phyloP scores from a whole-genome alignment of 495 filamentous ascomycete species.

The Podospora fimiseda region DNA sequence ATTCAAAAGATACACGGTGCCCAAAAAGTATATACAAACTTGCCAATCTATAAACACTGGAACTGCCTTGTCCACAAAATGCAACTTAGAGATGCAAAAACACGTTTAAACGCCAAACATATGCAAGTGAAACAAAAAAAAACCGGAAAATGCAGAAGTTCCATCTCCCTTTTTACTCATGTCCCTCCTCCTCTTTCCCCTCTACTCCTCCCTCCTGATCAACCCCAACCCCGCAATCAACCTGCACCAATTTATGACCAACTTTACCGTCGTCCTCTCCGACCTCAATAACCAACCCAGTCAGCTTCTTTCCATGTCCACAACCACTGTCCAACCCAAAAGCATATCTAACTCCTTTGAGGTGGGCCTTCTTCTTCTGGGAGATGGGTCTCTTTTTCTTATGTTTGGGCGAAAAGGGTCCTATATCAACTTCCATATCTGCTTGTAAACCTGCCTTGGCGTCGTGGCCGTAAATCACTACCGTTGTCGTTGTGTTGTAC shows the following conservation, averaged over 20 bases:
- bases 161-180: not conserved
- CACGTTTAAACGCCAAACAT: no score
- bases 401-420: conserved; percentile 22
- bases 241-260: conserved; percentile 24
- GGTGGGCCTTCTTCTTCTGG: no score
- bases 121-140: no score
- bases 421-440: conserved; percentile 18
- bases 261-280: conserved; percentile 18
- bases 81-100: no score
- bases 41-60: no score
- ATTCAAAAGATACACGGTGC: no score
- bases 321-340: conserved; percentile 84
- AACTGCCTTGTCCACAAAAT: no score
- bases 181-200: not conserved
- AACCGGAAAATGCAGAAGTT: not conserved
- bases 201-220: not conserved
- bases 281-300: conserved; percentile 69
- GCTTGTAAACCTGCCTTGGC: conserved; percentile 58
- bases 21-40: no score
- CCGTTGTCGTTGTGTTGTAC: conserved; percentile 26
- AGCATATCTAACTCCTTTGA: conserved; percentile 46
- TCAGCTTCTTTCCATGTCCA: conserved; percentile 63
- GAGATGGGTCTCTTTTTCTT: no score
- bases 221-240: conserved; percentile 16
- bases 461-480: conserved; percentile 84